Evolutionary conservation across 2,329 filamentous ascomycete species (phyloP).

Genomic region (Graphiopsis chlorocephala): DNA sequence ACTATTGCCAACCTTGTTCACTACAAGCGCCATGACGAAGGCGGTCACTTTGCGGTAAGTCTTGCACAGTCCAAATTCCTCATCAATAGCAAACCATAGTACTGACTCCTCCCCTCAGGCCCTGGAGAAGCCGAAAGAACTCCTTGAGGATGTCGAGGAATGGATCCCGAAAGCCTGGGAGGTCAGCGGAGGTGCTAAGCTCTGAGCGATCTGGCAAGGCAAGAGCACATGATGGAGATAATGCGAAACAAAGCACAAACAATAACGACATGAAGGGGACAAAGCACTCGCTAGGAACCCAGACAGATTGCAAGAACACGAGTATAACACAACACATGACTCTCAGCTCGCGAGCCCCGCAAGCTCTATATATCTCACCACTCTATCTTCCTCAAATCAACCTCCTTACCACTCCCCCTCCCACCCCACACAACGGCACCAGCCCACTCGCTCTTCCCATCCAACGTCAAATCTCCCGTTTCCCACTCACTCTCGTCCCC

Average conservation of each 20-base stretch:
- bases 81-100: neutral
- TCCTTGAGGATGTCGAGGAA: conserved; percentile 35
- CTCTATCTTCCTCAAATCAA: neutral
- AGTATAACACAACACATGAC: neutral
- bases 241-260: neutral
- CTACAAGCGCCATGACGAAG: conserved; percentile 38
- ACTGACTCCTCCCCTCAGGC: conserved; percentile 25
- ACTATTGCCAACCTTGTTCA: conserved; percentile 37
- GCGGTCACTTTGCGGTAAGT: conserved; percentile 40
- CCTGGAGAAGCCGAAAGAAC: conserved; percentile 34
- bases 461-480: neutral
- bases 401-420: neutral
- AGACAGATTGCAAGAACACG: neutral
- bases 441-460: conserved; percentile 3
- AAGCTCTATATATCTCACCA: neutral
- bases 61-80: neutral
- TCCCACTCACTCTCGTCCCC: neutral
- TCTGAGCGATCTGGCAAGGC: neutral
- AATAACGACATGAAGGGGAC: neutral
- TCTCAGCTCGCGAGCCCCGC: neutral
- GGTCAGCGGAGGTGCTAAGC: conserved; percentile 1
- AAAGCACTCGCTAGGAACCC: neutral
- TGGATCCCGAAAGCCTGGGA: conserved; percentile 34
- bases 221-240: too few relatives aligned
- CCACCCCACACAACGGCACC: neutral